Evolutionary conservation across 2,329 filamentous ascomycete species (phyloP).

Genomic region (Apiospora koreana): DNA sequence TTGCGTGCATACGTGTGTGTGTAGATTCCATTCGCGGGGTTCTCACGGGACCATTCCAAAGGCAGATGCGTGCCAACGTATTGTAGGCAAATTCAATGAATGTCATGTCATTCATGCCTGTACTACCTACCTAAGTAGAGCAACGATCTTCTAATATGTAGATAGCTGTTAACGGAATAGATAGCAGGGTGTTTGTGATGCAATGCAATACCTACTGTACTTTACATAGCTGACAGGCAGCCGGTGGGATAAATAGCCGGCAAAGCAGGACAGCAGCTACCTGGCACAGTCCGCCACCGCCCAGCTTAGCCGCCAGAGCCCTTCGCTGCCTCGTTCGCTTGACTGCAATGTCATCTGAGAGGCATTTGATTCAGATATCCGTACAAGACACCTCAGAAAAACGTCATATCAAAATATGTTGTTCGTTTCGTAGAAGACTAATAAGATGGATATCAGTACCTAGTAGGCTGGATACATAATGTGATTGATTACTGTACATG

Average conservation of each 20-base stretch:
- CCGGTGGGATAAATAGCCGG: too few relatives aligned
- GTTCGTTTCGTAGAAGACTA: not conserved
- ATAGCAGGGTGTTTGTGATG: too few relatives aligned
- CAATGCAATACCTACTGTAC: too few relatives aligned
- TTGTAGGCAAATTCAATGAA: not conserved
- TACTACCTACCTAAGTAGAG: too few relatives aligned
- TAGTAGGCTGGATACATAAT: not conserved
- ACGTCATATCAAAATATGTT: not conserved
- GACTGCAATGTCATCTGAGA: slow-evolving; percentile 2
- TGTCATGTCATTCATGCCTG: too few relatives aligned
- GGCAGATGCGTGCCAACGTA: not conserved
- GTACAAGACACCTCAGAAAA: not conserved
- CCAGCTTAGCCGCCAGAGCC: slow-evolving; percentile 4
- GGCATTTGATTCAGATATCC: slow-evolving; percentile 3
- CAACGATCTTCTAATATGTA: too few relatives aligned
- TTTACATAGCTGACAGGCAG: too few relatives aligned
- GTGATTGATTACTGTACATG: not conserved
- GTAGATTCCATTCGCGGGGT: slow-evolving; percentile 3
- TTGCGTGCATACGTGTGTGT: slow-evolving; percentile 4
- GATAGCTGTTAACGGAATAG: too few relatives aligned
- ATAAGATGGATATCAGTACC: not conserved
- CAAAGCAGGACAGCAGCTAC: too few relatives aligned
- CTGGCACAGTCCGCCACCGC: not conserved
- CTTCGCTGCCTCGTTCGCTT: not conserved
- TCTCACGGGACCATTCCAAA: not conserved